Evolutionary conservation across 257 asterid genomes (phyloP), one percentile per base, ranked within the genome.

Genomic region (Solanum virginianum): DNA sequence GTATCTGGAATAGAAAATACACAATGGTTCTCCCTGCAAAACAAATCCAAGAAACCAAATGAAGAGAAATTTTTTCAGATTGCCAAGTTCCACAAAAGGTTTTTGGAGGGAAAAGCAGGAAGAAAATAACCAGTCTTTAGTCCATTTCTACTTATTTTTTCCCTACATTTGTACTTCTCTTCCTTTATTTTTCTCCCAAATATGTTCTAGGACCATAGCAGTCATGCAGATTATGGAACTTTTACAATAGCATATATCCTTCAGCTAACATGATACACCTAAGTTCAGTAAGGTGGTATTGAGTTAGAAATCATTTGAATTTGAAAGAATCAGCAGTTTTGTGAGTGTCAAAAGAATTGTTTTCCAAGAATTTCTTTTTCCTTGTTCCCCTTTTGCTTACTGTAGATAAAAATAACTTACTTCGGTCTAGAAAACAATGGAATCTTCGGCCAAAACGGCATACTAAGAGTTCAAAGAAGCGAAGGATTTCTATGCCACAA

Each of bases 1-100:
- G 85, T 93, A 97, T 80, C 96, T 91, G 84, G 99, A 93, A 90
- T 97, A 97, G 93, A 95, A 97, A 69, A 91, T 92, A 86, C 99
- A 97, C 87, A 95, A 47, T 74, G 97, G 95, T 88, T 94, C 98
- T 87, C 98, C 99, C 98, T 97, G 88, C 66, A 89, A 87, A 89
- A 82, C 68, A 85, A 43, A 85, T 57, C 63, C 86, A 85, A 81
- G 80, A 16, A 68, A 85, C 62, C 80, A 80, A 84, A 47, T 49
- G 49, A 79, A 56, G 82, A 45, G 47, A 68, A 87, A 13, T 8
- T 32, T 68, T 53, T 77, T 53, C 65, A 79, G 66, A 49, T 53
- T 12, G 26, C 12, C 60, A 53, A 79, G 83, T 53, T 53, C 54
- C 45, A 36, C 83, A 79, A 10, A 29, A 54, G 29, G 65, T 16